Percentiles rank a stretch among this genome's conserved stretches.
These are phyloP conservation scores for Mycena vulgaris DNA, from an alignment of 768 basidiomycete species.

Conservation along the genomic window DNA sequence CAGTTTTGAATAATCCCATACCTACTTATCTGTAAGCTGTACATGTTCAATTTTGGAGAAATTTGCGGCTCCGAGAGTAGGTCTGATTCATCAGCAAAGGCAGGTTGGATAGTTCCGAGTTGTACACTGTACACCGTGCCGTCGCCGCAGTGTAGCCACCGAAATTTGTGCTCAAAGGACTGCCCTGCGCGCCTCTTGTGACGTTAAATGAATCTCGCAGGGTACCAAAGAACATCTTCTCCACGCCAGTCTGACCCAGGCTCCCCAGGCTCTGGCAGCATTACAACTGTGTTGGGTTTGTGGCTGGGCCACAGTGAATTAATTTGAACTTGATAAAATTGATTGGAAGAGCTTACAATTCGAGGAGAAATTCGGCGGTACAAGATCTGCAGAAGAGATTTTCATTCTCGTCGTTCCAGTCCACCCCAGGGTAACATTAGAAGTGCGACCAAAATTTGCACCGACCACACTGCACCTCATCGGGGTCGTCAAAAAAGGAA, in stretches of 20 bases:
- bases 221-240: background rate
- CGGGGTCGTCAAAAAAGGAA: too few relatives aligned
- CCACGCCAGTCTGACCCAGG: background rate
- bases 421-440: too few relatives aligned
- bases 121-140: background rate
- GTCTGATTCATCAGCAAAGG: background rate
- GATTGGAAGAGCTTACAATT: too few relatives aligned
- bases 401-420: too few relatives aligned
- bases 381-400: too few relatives aligned
- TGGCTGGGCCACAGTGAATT: too few relatives aligned
- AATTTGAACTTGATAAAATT: too few relatives aligned
- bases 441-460: too few relatives aligned
- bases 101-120: background rate
- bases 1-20: background rate
- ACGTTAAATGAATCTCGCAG: background rate
- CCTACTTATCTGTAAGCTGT: background rate
- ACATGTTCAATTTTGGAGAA: background rate
- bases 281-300: too few relatives aligned
- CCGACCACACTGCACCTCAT: too few relatives aligned
- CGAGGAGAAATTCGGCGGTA: too few relatives aligned
- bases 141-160: constrained; percentile 8
- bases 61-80: background rate
- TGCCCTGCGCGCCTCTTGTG: background rate
- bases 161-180: constrained; percentile 7
- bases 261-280: background rate